These are phyloP conservation scores for Populus deltoides DNA, from an alignment of 345 rosid genomes.

Conservation along the genomic window DNA sequence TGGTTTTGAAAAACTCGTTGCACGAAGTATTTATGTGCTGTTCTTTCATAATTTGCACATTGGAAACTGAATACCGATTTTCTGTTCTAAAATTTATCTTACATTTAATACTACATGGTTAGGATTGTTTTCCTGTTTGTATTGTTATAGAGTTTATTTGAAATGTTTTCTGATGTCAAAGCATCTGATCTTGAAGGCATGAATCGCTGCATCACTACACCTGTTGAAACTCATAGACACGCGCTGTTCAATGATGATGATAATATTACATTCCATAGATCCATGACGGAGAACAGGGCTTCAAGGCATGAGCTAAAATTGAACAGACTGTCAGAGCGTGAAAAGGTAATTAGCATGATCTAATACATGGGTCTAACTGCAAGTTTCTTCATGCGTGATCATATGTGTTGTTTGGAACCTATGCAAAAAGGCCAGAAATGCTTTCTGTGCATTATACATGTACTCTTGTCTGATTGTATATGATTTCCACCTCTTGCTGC, in stretches of 20 bases:
- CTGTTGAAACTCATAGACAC: conserved; percentile 33
- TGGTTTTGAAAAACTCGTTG: not conserved
- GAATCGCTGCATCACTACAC: conserved; percentile 60
- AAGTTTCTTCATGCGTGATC: not conserved
- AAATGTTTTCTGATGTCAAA: conserved; percentile 21
- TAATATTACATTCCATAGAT: conserved; percentile 46
- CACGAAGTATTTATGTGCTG: too few relatives aligned
- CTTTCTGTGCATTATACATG: not conserved
- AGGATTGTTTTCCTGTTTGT: not conserved
- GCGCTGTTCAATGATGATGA: conserved; percentile 43
- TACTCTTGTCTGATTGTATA: not conserved
- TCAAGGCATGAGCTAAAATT: conserved; percentile 54
- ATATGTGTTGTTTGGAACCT: not conserved
- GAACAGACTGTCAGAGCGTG: conserved; percentile 71
- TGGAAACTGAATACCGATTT: not conserved
- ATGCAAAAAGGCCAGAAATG: not conserved
- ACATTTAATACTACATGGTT: not conserved
- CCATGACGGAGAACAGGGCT: conserved; percentile 63
- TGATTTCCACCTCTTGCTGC: not conserved
- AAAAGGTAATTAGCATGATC: conserved; percentile 56
- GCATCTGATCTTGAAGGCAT: conserved; percentile 51
- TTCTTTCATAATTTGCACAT: not conserved
- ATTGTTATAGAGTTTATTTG: not conserved
- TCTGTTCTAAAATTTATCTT: not conserved
- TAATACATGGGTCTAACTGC: conserved; percentile 8